Evolutionary conservation across 148 eudicot species (phyloP), one percentile per base, ranked within the genome.

Genomic region (Vaccinium macrocarpon): DNA sequence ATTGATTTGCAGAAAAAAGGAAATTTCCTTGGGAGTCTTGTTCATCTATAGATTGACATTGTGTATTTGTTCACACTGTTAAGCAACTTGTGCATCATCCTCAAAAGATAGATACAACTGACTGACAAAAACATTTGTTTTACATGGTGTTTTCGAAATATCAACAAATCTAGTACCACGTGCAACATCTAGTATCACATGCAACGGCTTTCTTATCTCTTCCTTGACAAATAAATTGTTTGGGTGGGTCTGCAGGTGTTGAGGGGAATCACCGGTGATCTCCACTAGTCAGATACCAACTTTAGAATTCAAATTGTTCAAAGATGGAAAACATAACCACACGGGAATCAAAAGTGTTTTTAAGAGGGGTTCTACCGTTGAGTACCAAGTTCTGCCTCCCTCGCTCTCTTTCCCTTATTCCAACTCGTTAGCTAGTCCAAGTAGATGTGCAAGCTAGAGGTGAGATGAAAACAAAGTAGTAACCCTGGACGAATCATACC

Each of bases 401-500:
- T 27, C 5, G 16, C 72, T 68, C 18, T 68, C 73, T 27, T 13
- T 12, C 7, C 4, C 38, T 66, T 27, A 25, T 27, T 18, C 15
- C 51, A 46, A 12, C 32, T 38, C 23, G 46, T 59, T 21, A 38
- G 71, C 53, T 61, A 80, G 72, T 49, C 10, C 15, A 23, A 27
- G n/a, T 23, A 57, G 77, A 19, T 16, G 50, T 57, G 16, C 0
- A 42, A 38, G n/a, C 2, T 21, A 12, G 49, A 50, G 18, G 42
- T 23, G 19, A 13, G 11, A 68, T 25, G 21, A 23, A 73, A 79
- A 61, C 27, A 80, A 61, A 51, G 42, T 51, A 56, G 18, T 27
- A 73, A n/a, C 21, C 53, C 1, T 6, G 35, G 64, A 19, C n/a
- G 75, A 51, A 83, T 85, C 83, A 73, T 84, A 95, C 99, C 99